Percentiles rank a stretch among this genome's conserved stretches.
Conservation (phyloP, 106 monocot species). For the Allium cepa region DNA sequence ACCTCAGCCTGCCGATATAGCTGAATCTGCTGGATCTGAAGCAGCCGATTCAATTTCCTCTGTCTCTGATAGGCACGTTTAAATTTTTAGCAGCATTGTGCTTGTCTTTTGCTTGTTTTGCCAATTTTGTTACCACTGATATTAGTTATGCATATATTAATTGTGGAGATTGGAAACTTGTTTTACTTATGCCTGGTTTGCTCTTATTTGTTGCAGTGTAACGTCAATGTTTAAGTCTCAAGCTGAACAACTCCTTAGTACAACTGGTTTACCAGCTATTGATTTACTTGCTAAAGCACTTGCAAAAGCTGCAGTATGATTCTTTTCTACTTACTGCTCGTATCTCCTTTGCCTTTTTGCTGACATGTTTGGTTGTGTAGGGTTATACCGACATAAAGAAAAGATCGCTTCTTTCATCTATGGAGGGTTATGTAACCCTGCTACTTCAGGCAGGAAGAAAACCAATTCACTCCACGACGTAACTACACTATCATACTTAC, state of each 20-base stretch:
- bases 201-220: not conserved
- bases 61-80: slow-evolving; percentile 68
- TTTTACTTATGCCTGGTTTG: no score
- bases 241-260: slow-evolving; percentile 72
- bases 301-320: slow-evolving; percentile 85
- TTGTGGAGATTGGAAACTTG: no score
- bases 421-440: slow-evolving; percentile 76
- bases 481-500: not conserved
- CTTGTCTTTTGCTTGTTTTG: no score
- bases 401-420: slow-evolving; percentile 78
- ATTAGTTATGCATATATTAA: no score
- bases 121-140: no score
- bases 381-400: slow-evolving; percentile 90
- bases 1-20: slow-evolving; percentile 86
- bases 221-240: slow-evolving; percentile 66
- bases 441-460: slow-evolving; percentile 58
- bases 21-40: slow-evolving; percentile 71
- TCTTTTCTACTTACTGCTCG: not conserved
- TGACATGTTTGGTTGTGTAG: slow-evolving; percentile 21
- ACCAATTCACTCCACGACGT: slow-evolving; percentile 66
- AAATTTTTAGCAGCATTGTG: not conserved
- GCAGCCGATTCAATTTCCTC: slow-evolving; percentile 68
- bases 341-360: not conserved
- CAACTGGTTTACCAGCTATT: slow-evolving; percentile 63
- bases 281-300: slow-evolving; percentile 97